Conservation (phyloP, 306 rosid genomes). For the Begonia masoniana region DNA sequence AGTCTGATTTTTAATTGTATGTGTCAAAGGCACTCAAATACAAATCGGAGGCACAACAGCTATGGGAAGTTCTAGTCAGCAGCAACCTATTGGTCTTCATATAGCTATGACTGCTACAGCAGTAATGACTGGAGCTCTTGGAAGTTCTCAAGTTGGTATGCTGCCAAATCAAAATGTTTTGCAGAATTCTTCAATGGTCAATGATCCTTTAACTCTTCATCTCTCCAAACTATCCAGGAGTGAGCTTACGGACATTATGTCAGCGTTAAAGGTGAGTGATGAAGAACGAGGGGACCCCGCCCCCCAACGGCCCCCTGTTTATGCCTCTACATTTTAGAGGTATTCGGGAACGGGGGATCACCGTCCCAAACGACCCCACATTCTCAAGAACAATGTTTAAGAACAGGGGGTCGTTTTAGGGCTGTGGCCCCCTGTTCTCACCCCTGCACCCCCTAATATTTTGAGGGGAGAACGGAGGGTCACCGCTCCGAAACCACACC, state of each 20-base stretch:
- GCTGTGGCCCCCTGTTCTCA: no score
- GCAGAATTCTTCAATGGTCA: conserved; percentile 28
- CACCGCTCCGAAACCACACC: no score
- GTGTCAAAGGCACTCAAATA: conserved; percentile 45
- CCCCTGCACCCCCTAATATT: no score
- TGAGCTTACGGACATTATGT: conserved; percentile 38
- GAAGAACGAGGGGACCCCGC: no score
- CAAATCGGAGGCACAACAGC: conserved; percentile 39
- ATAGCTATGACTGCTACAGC: conserved; percentile 34
- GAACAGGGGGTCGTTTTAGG: no score
- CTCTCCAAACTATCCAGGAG: conserved; percentile 47
- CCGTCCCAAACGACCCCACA: no score
- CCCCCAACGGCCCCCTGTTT: no score
- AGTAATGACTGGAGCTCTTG: conserved; percentile 82
- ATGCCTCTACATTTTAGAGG: no score
- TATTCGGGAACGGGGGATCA: no score
- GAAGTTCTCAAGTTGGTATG: conserved; percentile 65
- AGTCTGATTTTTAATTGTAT: no score
- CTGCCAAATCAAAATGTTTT: conserved; percentile 31
- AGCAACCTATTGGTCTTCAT: conserved; percentile 94
- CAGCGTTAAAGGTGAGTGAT: conserved; percentile 61
- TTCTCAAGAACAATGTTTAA: no score
- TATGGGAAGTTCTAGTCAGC: conserved; percentile 53
- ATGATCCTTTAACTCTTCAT: conserved; percentile 49
- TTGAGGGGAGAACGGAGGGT: no score